Base-by-base conservation (phyloP, 208 protist genomes). In the Leptomonas pyrrhocoris region DNA sequence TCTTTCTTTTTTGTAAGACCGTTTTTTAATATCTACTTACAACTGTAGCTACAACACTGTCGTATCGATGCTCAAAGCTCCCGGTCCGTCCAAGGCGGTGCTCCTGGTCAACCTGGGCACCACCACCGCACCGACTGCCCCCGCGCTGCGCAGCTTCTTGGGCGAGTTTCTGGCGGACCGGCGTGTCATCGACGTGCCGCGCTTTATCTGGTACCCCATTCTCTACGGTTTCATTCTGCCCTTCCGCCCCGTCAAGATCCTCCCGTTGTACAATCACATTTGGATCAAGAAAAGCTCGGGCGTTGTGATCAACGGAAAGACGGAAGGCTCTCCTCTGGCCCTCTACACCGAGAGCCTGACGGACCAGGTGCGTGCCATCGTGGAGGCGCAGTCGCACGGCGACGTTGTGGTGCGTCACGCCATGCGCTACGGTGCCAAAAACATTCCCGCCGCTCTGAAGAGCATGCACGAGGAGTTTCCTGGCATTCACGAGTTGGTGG, bases 191-290 rank as follows among this genome's bases (percentile, higher is more conserved):
- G 79, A 79, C 28, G 50, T 84, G 30, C 70, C 84, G n/a, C 71
- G 71, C 11, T 66, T 45, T 16, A 28, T 86, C n/a, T 86, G 84
- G 76, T 36, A 55, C 40, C 73, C 81, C 6, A 77, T 87, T 55
- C 65, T 90, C 4, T 90, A 87, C 57, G 54, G 56, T 58, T 69
- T 90, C n/a, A 73, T 90, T 30, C 45, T 86, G 46, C 79, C 84
- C 12, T 83, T 84, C 50, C 82, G 79, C 21, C 71, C 72, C 15
- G 34, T 30, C 40, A 65, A 72, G 23, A 48, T 83, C 0, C 42
- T 61, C 16, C 42, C 63, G 19, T 21, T 74, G 65, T 86, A 87
- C 59, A 21, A 55, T 2, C 53, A 61, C 8, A 70, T 84, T 23
- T 90, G 84, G 81, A 74, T 84, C 25, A 31, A 51, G 8, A 40